Conservation (phyloP, 2,329 filamentous ascomycete genomes). For the Thelonectria discophora region DNA sequence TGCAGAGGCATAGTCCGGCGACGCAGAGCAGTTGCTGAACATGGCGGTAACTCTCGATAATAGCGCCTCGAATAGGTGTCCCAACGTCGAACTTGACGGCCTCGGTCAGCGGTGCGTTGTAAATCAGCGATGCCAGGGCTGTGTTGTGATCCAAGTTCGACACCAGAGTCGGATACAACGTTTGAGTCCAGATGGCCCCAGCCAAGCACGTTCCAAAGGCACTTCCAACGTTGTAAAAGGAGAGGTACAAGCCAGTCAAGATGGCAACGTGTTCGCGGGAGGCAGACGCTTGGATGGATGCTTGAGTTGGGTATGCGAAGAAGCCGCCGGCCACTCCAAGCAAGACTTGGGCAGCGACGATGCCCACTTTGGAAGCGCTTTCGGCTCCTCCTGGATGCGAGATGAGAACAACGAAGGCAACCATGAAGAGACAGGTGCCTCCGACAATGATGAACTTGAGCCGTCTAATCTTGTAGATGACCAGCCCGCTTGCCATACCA, state of each 20-base stretch:
- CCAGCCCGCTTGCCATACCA: conserved; percentile 59
- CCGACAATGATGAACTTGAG: conserved; percentile 67
- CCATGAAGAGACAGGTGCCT: conserved; percentile 64
- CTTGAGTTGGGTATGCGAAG: conserved; percentile 57
- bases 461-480: conserved; percentile 61
- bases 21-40: conserved; percentile 56
- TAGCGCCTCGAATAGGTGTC: conserved; percentile 53
- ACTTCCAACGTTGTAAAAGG: conserved; percentile 54
- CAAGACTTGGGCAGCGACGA: conserved; percentile 65
- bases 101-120: conserved; percentile 49
- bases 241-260: conserved; percentile 51
- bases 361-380: conserved; percentile 54
- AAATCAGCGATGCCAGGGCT: conserved; percentile 48
- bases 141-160: conserved; percentile 45
- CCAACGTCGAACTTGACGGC: conserved; percentile 51
- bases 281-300: conserved; percentile 52
- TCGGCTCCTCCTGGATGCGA: conserved; percentile 60
- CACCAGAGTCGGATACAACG: conserved; percentile 46
- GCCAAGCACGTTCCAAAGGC: conserved; percentile 53
- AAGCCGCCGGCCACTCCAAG: conserved; percentile 67
- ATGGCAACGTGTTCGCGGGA: conserved; percentile 51
- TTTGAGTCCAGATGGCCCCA: conserved; percentile 54
- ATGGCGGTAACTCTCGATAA: conserved; percentile 56
- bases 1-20: conserved; percentile 55
- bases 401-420: conserved; percentile 65